phyloP scores from a whole-genome alignment of 345 rosid species.

The Iberis pinnata region DNA sequence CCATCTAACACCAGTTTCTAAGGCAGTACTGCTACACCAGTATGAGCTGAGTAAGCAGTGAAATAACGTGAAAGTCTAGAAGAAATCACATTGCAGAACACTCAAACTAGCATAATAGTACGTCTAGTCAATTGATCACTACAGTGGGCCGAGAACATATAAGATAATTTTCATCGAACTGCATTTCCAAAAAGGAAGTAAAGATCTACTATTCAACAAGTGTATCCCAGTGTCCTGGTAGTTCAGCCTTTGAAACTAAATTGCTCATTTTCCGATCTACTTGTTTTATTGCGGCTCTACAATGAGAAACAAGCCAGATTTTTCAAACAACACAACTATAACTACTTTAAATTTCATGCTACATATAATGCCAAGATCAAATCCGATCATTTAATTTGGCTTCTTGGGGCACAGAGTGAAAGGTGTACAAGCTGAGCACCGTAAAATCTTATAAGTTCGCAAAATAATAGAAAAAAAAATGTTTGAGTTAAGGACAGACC shows the following conservation, averaged over 20 bases:
- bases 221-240: slow-evolving; percentile 6
- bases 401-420: slow-evolving; percentile 4
- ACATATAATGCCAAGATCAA: background rate
- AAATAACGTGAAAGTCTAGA: background rate
- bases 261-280: background rate
- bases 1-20: slow-evolving; percentile 6
- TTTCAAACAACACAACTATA: background rate
- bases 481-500: slow-evolving; percentile 38
- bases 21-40: slow-evolving; percentile 7
- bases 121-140: background rate
- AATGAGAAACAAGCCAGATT: background rate
- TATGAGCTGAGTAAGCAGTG: background rate
- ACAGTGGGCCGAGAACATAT: background rate
- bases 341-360: slow-evolving; percentile 14
- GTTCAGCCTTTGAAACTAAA: slow-evolving; percentile 6
- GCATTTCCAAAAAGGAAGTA: background rate
- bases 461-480: background rate
- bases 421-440: background rate
- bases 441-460: background rate
- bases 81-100: slow-evolving; percentile 9
- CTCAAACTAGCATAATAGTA: background rate
- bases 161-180: slow-evolving; percentile 8
- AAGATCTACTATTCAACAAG: background rate
- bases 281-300: slow-evolving; percentile 8
- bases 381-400: background rate